Base-by-base conservation (phyloP, 1,284 basidiomycete species). In the Entoloma clypeatum region DNA sequence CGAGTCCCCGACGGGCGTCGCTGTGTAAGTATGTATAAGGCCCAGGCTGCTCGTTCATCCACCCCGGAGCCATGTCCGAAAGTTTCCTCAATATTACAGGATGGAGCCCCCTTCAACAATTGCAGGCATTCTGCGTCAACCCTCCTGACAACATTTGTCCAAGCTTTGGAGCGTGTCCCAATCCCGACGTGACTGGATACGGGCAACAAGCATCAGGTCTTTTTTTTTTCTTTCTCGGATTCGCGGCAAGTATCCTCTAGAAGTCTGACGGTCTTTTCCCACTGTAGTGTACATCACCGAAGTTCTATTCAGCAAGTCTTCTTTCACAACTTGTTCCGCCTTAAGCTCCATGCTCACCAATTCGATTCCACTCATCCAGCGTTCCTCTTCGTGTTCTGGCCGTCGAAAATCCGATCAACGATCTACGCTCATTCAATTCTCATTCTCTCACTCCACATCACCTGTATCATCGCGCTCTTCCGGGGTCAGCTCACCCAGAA, bases 131-230 rank as follows among this genome's bases (percentile, higher is more conserved):
- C n/a, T n/a, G n/a, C n/a, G n/a, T n/a, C n/a, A n/a, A n/a, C n/a
- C n/a, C n/a, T n/a, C n/a, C n/a, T n/a, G n/a, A n/a, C n/a, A n/a
- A n/a, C n/a, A n/a, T n/a, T n/a, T n/a, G n/a, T n/a, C n/a, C n/a
- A n/a, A n/a, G n/a, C n/a, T 27, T 32, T 23, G 43, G 40, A 3
- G 36, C 33, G 22, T 50, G 49, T 30, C 49, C 43, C 5, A 50
- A 50, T 45, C 27, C 41, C 4, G 49, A 46, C 19, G 47, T 51
- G 2, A 48, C 49, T 3, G 47, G 47, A 5, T 23, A 45, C 9
- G 49, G 47, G 0, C 41, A 46, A 30, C 47, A 51, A 18, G 23
- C 40, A 4, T 51, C 49, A 14, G 28, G 44, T 51, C 14, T 37
- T 37, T 35, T 9, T 4, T 11, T 17, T 22, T 14, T 14, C 26